Base-by-base conservation (phyloP, 371 early-diverging fungal genomes). In the Actinomucor elegans region DNA sequence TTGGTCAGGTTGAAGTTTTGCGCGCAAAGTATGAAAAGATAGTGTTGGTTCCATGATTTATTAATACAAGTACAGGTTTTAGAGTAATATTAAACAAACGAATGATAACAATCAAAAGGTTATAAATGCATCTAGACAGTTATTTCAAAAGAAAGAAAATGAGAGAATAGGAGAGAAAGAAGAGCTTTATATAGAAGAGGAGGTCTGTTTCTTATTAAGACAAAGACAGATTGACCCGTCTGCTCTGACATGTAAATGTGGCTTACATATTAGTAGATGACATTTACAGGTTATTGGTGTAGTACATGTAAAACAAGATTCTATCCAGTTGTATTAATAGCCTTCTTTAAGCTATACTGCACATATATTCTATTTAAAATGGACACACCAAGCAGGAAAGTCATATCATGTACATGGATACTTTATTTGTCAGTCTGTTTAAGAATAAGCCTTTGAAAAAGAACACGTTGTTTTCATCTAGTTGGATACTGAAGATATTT, bases 11-110 rank as follows among this genome's bases (percentile, higher is more conserved):
- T 55, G 55, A 28, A 55, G 47, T 23, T 55, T 55, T 20, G 55
- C 55, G 23, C 47, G 37, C 28, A 55, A 38, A 47, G 55, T 47
- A 24, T 55, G 55, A 38, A 55, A 55, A 18, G 55, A 55, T 20
- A 50, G 31, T 4, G 48, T 36, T 20, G 38, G 21, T 38, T 41
- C 41, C 41, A 41, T 35, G 17, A 34, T 40, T 24, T 5, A 23
- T 14, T 24, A 24, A 41, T 23, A 41, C 23, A 12, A 14, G 12
- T 41, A 41, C 41, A 41, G 5, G 23, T 21, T 14, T 24, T 11
- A 20, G 4, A 24, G 12, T 41, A 5, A 23, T 26, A 4, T 41
- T 10, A 41, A 14, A 24, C 15, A 41, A 41, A 12, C 10, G 24
- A 26, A 41, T 14, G 21, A 34, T 4, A 34, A 5, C n/a, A 7